Percentiles rank a stretch among this genome's conserved stretches.
Conservation (phyloP, 352 stramenopile species). For the Aphanomyces invadans region DNA sequence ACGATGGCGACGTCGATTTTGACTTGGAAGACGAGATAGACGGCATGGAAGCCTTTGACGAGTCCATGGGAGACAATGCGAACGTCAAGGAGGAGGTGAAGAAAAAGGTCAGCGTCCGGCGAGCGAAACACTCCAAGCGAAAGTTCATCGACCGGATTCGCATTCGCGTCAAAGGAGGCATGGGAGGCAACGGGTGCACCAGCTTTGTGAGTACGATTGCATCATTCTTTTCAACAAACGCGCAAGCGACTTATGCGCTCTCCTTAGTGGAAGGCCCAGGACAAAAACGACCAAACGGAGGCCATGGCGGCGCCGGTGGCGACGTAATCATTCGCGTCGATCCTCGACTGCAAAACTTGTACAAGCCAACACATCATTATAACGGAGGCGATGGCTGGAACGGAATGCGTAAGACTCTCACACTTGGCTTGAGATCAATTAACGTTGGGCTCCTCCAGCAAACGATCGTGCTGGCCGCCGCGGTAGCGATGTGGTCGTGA, state of each 20-base stretch:
- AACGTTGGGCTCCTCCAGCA: too few relatives aligned
- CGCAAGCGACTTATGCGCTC: neutral
- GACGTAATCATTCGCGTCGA: slow-evolving; percentile 71
- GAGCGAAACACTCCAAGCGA: slow-evolving; percentile 79
- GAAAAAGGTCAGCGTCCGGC: slow-evolving; percentile 75
- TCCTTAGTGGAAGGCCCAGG: slow-evolving; percentile 44
- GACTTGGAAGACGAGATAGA: slow-evolving; percentile 34
- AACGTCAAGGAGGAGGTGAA: slow-evolving; percentile 72
- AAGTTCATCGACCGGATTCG: slow-evolving; percentile 87
- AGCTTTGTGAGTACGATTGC: slow-evolving; percentile 65
- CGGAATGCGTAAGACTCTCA: slow-evolving; percentile 68
- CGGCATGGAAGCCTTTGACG: slow-evolving; percentile 29
- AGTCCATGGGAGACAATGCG: slow-evolving; percentile 27
- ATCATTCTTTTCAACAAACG: neutral
- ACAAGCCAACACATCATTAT: slow-evolving; percentile 79
- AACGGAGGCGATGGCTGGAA: slow-evolving; percentile 67
- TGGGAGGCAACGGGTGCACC: slow-evolving; percentile 82
- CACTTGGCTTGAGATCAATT: too few relatives aligned
- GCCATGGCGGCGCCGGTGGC: slow-evolving; percentile 74
- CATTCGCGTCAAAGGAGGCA: slow-evolving; percentile 79
- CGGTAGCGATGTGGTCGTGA: slow-evolving; percentile 73
- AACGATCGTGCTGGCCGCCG: slow-evolving; percentile 68
- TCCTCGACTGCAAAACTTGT: slow-evolving; percentile 72
- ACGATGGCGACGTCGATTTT: slow-evolving; percentile 30
- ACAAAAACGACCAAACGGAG: slow-evolving; percentile 73